A percentile compares a stretch with the other conserved stretches of the same genome.
These are phyloP conservation scores for Shiraia bambusicola DNA, from an alignment of 2,329 filamentous ascomycete genomes.

Conservation along the genomic window DNA sequence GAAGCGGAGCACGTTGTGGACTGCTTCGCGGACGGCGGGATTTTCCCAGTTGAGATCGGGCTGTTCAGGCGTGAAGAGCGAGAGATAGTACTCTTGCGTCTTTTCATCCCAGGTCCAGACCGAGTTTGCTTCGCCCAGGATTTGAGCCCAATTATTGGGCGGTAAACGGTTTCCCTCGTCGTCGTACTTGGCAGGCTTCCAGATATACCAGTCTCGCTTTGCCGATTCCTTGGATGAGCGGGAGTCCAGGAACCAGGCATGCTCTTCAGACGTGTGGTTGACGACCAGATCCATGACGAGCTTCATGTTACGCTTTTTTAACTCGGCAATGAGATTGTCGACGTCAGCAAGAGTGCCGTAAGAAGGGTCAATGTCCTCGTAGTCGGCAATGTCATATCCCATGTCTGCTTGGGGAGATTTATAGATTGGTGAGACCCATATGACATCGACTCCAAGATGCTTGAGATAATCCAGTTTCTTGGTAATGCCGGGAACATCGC, in stretches of 20 bases:
- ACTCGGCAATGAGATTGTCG: slow-evolving; percentile 40
- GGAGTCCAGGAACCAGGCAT: slow-evolving; percentile 61
- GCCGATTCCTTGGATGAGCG: slow-evolving; percentile 48
- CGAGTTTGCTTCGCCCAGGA: slow-evolving; percentile 58
- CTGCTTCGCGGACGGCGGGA: slow-evolving; percentile 63
- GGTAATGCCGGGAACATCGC: slow-evolving; percentile 60
- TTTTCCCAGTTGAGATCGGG: slow-evolving; percentile 86
- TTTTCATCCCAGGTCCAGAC: slow-evolving; percentile 71
- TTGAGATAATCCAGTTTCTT: slow-evolving; percentile 59
- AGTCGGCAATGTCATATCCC: slow-evolving; percentile 47
- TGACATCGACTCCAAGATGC: slow-evolving; percentile 46
- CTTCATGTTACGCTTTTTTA: slow-evolving; percentile 42
- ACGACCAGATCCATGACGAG: slow-evolving; percentile 47
- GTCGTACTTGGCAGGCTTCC: slow-evolving; percentile 50
- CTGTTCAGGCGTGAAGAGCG: slow-evolving; percentile 73
- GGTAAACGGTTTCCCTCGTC: slow-evolving; percentile 64
- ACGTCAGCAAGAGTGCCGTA: slow-evolving; percentile 45
- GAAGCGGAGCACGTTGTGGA: slow-evolving; percentile 73
- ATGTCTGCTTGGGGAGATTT: slow-evolving; percentile 50
- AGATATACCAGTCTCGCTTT: slow-evolving; percentile 60
- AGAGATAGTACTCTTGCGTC: slow-evolving; percentile 74
- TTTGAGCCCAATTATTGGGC: slow-evolving; percentile 71
- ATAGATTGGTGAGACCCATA: slow-evolving; percentile 48
- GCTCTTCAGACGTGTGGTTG: slow-evolving; percentile 47
- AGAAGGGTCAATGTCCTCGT: slow-evolving; percentile 42